Base-by-base conservation (phyloP, 306 rosid genomes). In the Begonia loranthoides region DNA sequence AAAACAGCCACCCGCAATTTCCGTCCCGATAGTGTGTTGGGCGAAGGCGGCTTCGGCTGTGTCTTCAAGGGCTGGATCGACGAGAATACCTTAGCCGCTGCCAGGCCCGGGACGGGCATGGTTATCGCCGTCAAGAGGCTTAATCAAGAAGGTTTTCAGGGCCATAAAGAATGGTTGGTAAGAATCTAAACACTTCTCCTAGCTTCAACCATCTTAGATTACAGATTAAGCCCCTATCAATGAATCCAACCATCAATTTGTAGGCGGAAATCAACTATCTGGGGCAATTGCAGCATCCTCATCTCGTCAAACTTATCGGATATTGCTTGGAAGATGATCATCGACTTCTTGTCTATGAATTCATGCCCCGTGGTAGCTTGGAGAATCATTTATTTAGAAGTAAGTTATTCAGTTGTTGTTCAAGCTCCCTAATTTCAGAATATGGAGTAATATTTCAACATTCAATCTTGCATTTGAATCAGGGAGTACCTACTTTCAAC, bases 101-200 rank as follows among this genome's bases (percentile, higher is more conserved):
- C 78, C 62, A 92, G 51, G 73, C 89, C 99, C 8, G 94, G 99
- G 39, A 83, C 79, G 16, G 99, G 99, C 50, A 54, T 74, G 50
- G 80, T 92, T 67, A 86, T 92, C 63, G 99, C 99, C 28, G 99
- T 69, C 12, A 92, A 92, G 78, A 83, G 74, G 77, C 96, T 83
- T 55, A 92, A 92, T 73, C 99, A 83, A 71, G 99, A 92, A 70
- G 84, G 99, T 66, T 59, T 67, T 4, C 99, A 92, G 68, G 99
- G 99, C 61, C 99, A 92, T 80, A 80, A 72, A 70, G 99, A 92
- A 69, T 92, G 99, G 99, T 54, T 92, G 96, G 99, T 90, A 75
- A 82, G 99, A 80, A 12, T 63, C 24, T 17, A 13, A 49, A 9
- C 55, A 2, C 14, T 41, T 38, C 36, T 19, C 48, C 41, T 0